A percentile compares a stretch with the other conserved stretches of the same genome.
These are phyloP conservation scores for Phytophthora sojae DNA, from an alignment of 352 stramenopile species.

Conservation along the genomic window DNA sequence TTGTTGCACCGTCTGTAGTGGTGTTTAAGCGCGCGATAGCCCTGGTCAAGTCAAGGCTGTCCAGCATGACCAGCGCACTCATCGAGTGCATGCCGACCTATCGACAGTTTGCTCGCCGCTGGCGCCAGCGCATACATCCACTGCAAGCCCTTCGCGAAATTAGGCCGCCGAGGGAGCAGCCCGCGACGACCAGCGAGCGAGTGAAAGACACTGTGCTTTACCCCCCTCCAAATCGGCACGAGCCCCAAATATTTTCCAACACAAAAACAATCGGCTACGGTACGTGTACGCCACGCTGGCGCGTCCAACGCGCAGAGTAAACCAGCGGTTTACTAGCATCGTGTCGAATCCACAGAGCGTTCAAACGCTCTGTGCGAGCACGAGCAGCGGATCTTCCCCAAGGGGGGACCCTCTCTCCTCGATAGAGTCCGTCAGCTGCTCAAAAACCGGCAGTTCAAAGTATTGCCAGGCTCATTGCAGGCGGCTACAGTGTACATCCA, in stretches of 20 bases:
- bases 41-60: background rate
- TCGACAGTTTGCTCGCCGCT: slow-evolving; percentile 7
- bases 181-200: background rate
- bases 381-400: slow-evolving; percentile 7
- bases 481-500: background rate
- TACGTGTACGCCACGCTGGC: background rate
- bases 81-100: background rate
- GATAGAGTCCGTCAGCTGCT: slow-evolving; percentile 2
- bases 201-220: slow-evolving; percentile 4
- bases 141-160: background rate
- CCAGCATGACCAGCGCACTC: slow-evolving; percentile 8
- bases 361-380: background rate
- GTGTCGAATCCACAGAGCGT: background rate
- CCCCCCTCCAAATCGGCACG: slow-evolving; percentile 17
- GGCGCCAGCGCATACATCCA: slow-evolving; percentile 7
- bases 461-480: slow-evolving; percentile 14
- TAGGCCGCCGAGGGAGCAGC: background rate
- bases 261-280: slow-evolving; percentile 9
- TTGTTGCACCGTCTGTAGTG: slow-evolving; percentile 8
- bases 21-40: slow-evolving; percentile 6
- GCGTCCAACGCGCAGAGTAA: background rate
- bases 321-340: background rate
- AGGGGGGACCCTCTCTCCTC: background rate
- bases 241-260: slow-evolving; percentile 13
- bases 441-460: slow-evolving; percentile 29